phyloP scores from a whole-genome alignment of 139 green algal species.

The Chlorella vulgaris region DNA sequence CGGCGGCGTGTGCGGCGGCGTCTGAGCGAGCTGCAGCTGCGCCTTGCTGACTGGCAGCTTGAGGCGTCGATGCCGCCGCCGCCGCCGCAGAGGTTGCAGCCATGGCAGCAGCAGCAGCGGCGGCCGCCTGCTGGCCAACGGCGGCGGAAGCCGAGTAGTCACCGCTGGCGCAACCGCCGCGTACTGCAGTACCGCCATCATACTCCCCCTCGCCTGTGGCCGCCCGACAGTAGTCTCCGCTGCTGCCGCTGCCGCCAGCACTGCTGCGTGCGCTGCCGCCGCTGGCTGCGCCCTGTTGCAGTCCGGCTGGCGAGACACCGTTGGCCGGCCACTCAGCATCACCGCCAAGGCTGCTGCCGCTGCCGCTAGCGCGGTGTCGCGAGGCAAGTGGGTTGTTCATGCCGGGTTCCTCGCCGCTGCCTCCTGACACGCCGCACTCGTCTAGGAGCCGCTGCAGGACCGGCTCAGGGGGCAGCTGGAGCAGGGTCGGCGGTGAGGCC shows the following conservation, averaged over 20 bases:
- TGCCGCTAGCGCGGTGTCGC: constrained; percentile 14
- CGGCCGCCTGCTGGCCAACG: background rate
- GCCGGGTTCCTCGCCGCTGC: background rate
- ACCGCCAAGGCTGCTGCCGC: constrained; percentile 18
- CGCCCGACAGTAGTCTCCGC: background rate
- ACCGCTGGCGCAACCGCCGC: background rate
- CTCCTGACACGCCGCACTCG: too few species aligned
- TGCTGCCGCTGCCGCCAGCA: background rate
- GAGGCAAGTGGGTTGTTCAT: too few species aligned
- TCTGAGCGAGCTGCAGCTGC: too few species aligned
- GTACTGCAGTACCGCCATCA: background rate
- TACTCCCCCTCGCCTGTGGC: background rate
- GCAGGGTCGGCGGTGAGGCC: constrained; percentile 36
- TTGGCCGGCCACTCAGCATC: background rate
- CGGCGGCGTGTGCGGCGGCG: too few species aligned
- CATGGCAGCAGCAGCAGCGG: background rate
- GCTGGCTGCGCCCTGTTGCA: background rate
- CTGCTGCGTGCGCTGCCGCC: background rate
- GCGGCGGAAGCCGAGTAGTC: background rate
- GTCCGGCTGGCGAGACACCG: background rate
- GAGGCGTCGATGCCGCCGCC: background rate
- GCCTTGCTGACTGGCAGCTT: too few species aligned
- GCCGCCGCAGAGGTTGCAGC: background rate
- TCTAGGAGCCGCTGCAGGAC: constrained; percentile 72
- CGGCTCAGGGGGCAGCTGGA: constrained; percentile 75